Base-by-base conservation (phyloP, 768 basidiomycete species). In the Pisolithus albus region DNA sequence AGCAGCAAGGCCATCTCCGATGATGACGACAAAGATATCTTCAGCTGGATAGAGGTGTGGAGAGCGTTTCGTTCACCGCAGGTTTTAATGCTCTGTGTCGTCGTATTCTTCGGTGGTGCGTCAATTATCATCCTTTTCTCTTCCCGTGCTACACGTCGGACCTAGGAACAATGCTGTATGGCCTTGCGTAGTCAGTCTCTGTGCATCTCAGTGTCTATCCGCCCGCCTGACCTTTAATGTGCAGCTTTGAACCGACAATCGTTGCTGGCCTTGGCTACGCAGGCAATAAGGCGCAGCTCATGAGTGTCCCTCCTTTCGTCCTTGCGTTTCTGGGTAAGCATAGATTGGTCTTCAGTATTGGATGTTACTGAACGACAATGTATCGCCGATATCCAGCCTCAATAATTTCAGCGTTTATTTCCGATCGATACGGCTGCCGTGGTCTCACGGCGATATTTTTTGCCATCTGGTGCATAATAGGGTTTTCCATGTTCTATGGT, bases 401-500 rank as follows among this genome's bases (percentile, higher is more conserved):
- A 5, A 34, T 34, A 15, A 34, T 34, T 34, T 34, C 34, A 4
- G 34, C 34, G 5, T 34, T 13, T 15, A 15, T 34, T 15, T 34
- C 34, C 15, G 34, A 34, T 34, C 34, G 13, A 11, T 34, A 34
- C 13, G 34, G 34, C 13, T 34, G 34, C 34, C 34, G 34, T 15
- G 34, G 34, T 15, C 34, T 34, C 15, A 34, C 13, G 1, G 34
- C 11, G 11, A 13, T 34, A 34, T 34, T 34, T 15, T 34, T 34
- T 26, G 70, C 72, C 9, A 2, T 77, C 23, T 53, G 79, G 2
- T 70, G 68, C 50, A 53, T 75, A 15, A 70, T 76, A 15, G 82
- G 83, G 0, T 82, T 82, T 59, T 62, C 68, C 19, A 73, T 82
- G 65, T 82, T 78, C 65, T 69, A 80, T 36, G 72, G 80, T 79